Conservation (phyloP, 2,329 filamentous ascomycete species). For the Arthroderma sp. region DNA sequence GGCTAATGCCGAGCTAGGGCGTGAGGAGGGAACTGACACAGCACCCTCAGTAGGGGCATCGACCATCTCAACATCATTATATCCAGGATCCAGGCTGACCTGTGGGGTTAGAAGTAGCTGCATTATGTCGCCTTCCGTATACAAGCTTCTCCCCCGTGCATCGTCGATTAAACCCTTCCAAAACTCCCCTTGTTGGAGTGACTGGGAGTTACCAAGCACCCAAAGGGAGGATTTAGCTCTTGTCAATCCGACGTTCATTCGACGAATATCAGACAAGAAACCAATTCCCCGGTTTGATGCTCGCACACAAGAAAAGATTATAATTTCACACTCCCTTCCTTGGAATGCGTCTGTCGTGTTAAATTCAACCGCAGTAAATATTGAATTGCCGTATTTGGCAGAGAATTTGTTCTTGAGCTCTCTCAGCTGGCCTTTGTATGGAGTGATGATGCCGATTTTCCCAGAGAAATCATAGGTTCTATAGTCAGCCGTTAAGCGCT, state of each 20-base stretch:
- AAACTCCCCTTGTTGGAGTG: conserved; percentile 74
- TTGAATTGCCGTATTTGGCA: conserved; percentile 56
- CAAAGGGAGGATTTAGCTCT: conserved; percentile 93
- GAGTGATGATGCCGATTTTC: conserved; percentile 94
- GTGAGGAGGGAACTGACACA: conserved; percentile 12
- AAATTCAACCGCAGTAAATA: conserved; percentile 77
- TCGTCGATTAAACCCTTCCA: conserved; percentile 82
- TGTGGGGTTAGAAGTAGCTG: conserved; percentile 43
- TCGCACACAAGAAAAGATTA: conserved; percentile 97
- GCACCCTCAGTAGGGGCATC: conserved; percentile 17
- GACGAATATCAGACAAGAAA: conserved; percentile 94
- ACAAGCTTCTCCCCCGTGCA: conserved; percentile 58
- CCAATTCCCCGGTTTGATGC: conserved; percentile 87
- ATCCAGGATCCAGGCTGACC: conserved; percentile 27
- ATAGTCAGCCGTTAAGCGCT: conserved; percentile 64
- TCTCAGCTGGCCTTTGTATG: conserved; percentile 84
- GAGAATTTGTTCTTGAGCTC: conserved; percentile 66
- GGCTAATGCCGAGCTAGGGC: conserved; percentile 11
- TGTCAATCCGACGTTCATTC: conserved; percentile 98
- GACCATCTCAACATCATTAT: conserved; percentile 31
- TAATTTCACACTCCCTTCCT: conserved; percentile 90
- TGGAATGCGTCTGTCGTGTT: conserved; percentile 98
- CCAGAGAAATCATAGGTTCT: conserved; percentile 54
- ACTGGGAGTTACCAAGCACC: conserved; percentile 85
- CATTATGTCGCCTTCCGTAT: conserved; percentile 55